Conservation (phyloP, 768 basidiomycete species). For the Mycena venus region DNA sequence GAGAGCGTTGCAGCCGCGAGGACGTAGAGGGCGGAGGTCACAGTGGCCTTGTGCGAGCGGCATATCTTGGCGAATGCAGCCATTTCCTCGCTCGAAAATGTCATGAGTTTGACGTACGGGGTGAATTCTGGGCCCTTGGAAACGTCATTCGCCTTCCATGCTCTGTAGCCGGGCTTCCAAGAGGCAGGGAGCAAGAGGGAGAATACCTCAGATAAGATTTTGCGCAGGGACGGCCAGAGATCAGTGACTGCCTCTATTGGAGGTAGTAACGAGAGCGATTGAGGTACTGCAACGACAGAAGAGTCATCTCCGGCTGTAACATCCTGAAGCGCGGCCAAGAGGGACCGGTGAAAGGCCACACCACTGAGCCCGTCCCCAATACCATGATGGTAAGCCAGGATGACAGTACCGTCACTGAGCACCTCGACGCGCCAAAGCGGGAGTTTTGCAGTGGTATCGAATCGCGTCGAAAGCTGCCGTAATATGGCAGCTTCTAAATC, state of each 20-base stretch:
- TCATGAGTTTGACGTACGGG: constrained; percentile 42
- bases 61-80: constrained; percentile 40
- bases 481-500: constrained; percentile 40
- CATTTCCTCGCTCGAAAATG: constrained; percentile 39
- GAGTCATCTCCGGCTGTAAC: background rate
- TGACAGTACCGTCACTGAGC: constrained; percentile 45
- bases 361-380: constrained; percentile 58
- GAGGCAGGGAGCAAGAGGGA: constrained; percentile 45
- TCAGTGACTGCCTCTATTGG: constrained; percentile 45
- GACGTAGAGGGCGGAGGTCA: constrained; percentile 46
- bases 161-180: constrained; percentile 40
- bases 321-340: constrained; percentile 47
- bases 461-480: constrained; percentile 39
- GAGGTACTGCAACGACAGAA: constrained; percentile 29
- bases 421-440: constrained; percentile 57
- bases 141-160: constrained; percentile 51
- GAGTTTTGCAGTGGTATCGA: constrained; percentile 39
- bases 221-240: constrained; percentile 44
- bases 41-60: constrained; percentile 44
- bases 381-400: constrained; percentile 53
- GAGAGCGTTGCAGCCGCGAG: constrained; percentile 44
- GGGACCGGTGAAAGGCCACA: constrained; percentile 50
- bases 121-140: constrained; percentile 26
- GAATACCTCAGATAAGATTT: constrained; percentile 39
- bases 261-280: constrained; percentile 34